Evolutionary conservation across 441 rosid species (phyloP).

Genomic region (Arabidopsis hybrid): DNA sequence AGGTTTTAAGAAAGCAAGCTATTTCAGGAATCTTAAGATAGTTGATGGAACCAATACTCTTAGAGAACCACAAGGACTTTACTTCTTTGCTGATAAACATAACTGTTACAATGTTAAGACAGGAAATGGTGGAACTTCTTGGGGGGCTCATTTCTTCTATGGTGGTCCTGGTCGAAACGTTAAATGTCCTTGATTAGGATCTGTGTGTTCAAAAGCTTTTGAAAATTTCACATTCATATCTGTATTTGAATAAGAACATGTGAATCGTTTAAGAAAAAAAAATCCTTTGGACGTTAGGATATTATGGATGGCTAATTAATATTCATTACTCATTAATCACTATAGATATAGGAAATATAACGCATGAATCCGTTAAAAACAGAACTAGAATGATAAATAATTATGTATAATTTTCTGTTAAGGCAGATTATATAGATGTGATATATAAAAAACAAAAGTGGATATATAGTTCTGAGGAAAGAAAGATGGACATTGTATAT

Average conservation of each 20-base stretch:
- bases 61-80: constrained; percentile 54
- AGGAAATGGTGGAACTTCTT: constrained; percentile 47
- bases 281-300: no score
- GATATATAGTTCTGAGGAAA: no score
- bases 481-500: no score
- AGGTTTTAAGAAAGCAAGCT: constrained; percentile 56
- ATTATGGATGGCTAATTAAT: no score
- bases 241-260: constrained; percentile 21
- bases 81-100: constrained; percentile 50
- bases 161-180: constrained; percentile 77
- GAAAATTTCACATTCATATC: not conserved
- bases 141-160: constrained; percentile 63
- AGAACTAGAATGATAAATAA: no score
- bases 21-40: constrained; percentile 58
- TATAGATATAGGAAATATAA: no score
- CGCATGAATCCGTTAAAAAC: no score
- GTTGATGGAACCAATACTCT: constrained; percentile 63
- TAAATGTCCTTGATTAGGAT: constrained; percentile 53
- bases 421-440: no score
- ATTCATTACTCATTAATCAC: no score
- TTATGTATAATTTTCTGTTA: no score
- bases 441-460: not conserved
- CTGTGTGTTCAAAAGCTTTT: constrained; percentile 16
- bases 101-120: constrained; percentile 60
- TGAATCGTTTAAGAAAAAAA: not conserved